phyloP scores from a whole-genome alignment of 2,329 filamentous ascomycete species.

The Saccharata proteae region DNA sequence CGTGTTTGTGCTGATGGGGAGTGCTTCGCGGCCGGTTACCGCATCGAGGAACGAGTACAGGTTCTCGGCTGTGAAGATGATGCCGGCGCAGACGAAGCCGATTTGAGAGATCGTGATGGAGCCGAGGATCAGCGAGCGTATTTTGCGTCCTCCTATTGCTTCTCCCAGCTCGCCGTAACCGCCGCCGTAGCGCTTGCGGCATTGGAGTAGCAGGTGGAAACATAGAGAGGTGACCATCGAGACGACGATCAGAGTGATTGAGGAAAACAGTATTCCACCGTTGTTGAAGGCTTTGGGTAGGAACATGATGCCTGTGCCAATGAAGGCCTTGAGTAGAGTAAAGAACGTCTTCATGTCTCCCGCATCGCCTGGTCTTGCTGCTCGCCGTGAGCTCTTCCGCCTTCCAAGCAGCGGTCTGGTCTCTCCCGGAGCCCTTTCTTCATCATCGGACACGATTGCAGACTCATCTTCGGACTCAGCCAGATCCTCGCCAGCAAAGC shows the following conservation, averaged over 20 bases:
- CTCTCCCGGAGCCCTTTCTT: constrained; percentile 37
- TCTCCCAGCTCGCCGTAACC: constrained; percentile 64
- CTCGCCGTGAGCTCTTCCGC: constrained; percentile 39
- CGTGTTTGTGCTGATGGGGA: constrained; percentile 42
- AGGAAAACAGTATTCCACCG: constrained; percentile 64
- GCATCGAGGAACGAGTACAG: constrained; percentile 55
- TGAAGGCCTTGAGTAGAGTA: constrained; percentile 65
- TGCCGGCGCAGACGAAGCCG: constrained; percentile 65
- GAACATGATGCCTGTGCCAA: constrained; percentile 74
- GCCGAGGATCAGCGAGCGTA: constrained; percentile 53
- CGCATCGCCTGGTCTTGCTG: constrained; percentile 43
- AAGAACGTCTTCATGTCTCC: constrained; percentile 64
- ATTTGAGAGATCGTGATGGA: constrained; percentile 66
- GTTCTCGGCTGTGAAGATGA: constrained; percentile 70
- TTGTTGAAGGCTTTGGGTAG: constrained; percentile 69
- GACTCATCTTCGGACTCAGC: constrained; percentile 49
- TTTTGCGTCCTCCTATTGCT: constrained; percentile 49
- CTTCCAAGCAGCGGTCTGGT: constrained; percentile 48
- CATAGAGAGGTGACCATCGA: constrained; percentile 56
- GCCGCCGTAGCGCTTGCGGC: constrained; percentile 35
- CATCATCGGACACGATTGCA: constrained; percentile 39
- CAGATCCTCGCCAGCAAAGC: constrained; percentile 63
- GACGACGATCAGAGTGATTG: constrained; percentile 52
- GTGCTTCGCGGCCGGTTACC: constrained; percentile 27
- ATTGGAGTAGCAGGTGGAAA: constrained; percentile 60